Base-by-base conservation (phyloP, 106 monocot genomes). In the Ottelia alismoides region DNA sequence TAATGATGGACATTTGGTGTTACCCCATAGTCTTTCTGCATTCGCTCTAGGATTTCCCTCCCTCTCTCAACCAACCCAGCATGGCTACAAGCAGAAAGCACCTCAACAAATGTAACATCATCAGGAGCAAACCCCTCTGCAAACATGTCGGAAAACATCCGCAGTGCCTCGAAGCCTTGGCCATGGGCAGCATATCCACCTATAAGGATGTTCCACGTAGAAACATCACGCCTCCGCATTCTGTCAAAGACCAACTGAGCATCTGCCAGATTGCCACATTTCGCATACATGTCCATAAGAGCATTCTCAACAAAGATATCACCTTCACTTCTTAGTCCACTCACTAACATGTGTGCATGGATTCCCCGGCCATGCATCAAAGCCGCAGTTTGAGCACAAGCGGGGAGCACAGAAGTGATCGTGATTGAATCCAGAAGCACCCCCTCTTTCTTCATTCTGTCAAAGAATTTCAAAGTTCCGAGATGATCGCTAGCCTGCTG, bases 181-280 rank as follows among this genome's bases (percentile, higher is more conserved):
- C 84, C 84, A 54, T 93, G 79, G 2, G 80, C 46, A 0, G 84
- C 94, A 26, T 78, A 80, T 0, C 68, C 78, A 18, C 71, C 70
- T 20, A 94, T 80, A 53, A 88, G 65, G 50, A 84, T 88, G 65
- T 88, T 96, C 94, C 94, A 96, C 1, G 81, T 81, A 14, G 74
- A 80, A 21, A 45, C 45, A 45, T 87, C 86, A 0, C 20, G 55
- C 0, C 4, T 20, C 2, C 28, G 55, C 81, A 81, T 81, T 19
- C 18, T 23, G 5, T 77, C 69, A 30, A 81, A 87, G 11, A 81
- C 28, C 18, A 10, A 18, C 11, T 51, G 52, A 0, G 77, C 77
- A 28, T 77, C 74, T 1, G 53, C 31, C 32, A 78, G 11, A 0
- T 61, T 47, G 2, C 81, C 81, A 45, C 77, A 78, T 44, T 87